Evolutionary conservation across 345 rosid genomes (phyloP), one percentile per base, ranked within the genome.

Genomic region (Erucastrum elatum): DNA sequence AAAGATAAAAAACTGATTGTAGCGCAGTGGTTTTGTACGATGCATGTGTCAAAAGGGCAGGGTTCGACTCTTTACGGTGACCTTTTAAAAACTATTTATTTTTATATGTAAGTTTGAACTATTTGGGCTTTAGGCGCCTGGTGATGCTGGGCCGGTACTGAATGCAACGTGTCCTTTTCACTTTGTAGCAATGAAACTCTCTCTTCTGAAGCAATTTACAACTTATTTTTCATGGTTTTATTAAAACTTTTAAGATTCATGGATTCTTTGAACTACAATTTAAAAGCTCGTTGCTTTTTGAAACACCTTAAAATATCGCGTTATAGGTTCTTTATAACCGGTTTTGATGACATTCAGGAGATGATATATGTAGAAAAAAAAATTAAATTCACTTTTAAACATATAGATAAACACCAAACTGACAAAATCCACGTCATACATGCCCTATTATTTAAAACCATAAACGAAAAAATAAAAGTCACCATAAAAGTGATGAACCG

Each of bases 371-470:
- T 15, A 53, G 41, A 51, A 31, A 37, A 31, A 37, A 31, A 6
- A 31, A n/a, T n/a, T 2, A n/a, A 25, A 69, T 16, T 9, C 44
- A 53, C 46, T 31, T 12, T 8, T 8, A 62, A 37, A 60, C 30
- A 59, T 56, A 56, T 17, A 59, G 37, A 70, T 33, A 70, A 69
- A 55, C 44, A 51, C 12, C 51, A 55, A 69, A 29, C 15, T 63
- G 63, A 69, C 15, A 33, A 53, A 16, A 10, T 62, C 66, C 39
- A 62, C 66, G 63, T 53, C 62, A 69, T 31, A 61, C 15, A 53
- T 37, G 34, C 13, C 31, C 62, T 49, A 12, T 62, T 13, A 12
- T 12, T 30, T 16, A 30, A 62, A 62, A 62, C 37, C 37, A 62
- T 16, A n/a, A 62, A 62, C 30, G 39, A 62, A 13, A 62, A 61